Percentiles rank a stretch among this genome's conserved stretches.
phyloP scores from a whole-genome alignment of 495 filamentous ascomycete genomes.

The Penicillium silybi region DNA sequence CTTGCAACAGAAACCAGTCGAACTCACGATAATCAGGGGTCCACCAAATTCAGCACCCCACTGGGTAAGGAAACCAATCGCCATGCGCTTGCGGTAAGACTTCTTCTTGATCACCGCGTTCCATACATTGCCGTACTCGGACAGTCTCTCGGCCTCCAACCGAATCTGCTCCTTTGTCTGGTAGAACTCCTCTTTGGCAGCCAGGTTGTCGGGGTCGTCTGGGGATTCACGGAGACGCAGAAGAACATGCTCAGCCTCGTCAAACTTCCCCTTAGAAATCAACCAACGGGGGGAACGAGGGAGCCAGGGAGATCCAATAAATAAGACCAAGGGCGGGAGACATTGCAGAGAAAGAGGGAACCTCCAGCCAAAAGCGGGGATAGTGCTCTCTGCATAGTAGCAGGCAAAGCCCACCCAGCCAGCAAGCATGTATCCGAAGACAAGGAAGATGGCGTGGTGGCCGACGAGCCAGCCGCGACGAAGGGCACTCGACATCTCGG shows the following conservation, averaged over 20 bases:
- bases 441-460: constrained; percentile 38
- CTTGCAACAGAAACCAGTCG: not conserved
- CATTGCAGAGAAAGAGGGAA: constrained; percentile 44
- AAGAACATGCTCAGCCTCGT: constrained; percentile 35
- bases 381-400: constrained; percentile 31
- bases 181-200: constrained; percentile 35
- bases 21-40: constrained; percentile 35
- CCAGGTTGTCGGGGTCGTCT: constrained; percentile 29
- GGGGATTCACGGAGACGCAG: constrained; percentile 26
- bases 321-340: constrained; percentile 35
- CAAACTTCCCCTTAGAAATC: constrained; percentile 33
- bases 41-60: constrained; percentile 39
- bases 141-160: constrained; percentile 30
- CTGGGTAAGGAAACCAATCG: constrained; percentile 39
- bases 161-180: constrained; percentile 38
- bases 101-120: constrained; percentile 37
- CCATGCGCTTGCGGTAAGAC: constrained; percentile 41
- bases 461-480: constrained; percentile 38
- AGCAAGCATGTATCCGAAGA: constrained; percentile 41
- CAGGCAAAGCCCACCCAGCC: constrained; percentile 44
- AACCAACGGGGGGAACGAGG: constrained; percentile 47
- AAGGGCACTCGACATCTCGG: constrained; percentile 33
- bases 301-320: constrained; percentile 35
- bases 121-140: constrained; percentile 24
- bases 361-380: constrained; percentile 41